These are phyloP conservation scores for Plantago ovata DNA, from an alignment of 257 asterid species.

Conservation along the genomic window DNA sequence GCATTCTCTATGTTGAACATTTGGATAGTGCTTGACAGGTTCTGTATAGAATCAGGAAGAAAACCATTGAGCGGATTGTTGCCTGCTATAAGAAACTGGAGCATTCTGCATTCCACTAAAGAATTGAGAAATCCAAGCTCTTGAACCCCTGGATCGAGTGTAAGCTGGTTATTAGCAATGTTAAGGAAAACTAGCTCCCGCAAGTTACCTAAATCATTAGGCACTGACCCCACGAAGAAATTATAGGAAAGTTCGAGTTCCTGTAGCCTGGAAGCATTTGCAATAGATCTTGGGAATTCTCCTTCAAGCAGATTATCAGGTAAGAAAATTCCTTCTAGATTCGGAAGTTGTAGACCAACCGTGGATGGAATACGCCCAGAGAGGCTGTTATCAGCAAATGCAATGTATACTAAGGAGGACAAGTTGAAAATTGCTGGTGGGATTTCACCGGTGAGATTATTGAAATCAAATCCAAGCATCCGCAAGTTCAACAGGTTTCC, in stretches of 20 bases:
- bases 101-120: constrained; percentile 28
- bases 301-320: constrained; percentile 27
- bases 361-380: constrained; percentile 26
- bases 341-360: constrained; percentile 30
- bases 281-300: constrained; percentile 22
- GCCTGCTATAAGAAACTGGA: constrained; percentile 23
- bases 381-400: constrained; percentile 25
- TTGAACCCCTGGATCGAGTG: background rate
- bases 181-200: constrained; percentile 25
- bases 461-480: constrained; percentile 50
- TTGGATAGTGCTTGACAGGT: constrained; percentile 28
- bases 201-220: constrained; percentile 31
- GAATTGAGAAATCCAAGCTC: constrained; percentile 32
- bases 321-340: constrained; percentile 30
- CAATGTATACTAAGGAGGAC: constrained; percentile 25
- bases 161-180: constrained; percentile 25
- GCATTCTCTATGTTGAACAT: constrained; percentile 27
- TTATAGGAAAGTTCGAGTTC: constrained; percentile 31
- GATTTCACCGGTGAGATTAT: constrained; percentile 34
- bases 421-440: constrained; percentile 35
- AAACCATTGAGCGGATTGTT: constrained; percentile 26
- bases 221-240: constrained; percentile 28
- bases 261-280: constrained; percentile 29
- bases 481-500: constrained; percentile 49
- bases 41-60: constrained; percentile 32